These are phyloP conservation scores for Arthromyces matolae DNA, from an alignment of 768 basidiomycete genomes.

Conservation along the genomic window DNA sequence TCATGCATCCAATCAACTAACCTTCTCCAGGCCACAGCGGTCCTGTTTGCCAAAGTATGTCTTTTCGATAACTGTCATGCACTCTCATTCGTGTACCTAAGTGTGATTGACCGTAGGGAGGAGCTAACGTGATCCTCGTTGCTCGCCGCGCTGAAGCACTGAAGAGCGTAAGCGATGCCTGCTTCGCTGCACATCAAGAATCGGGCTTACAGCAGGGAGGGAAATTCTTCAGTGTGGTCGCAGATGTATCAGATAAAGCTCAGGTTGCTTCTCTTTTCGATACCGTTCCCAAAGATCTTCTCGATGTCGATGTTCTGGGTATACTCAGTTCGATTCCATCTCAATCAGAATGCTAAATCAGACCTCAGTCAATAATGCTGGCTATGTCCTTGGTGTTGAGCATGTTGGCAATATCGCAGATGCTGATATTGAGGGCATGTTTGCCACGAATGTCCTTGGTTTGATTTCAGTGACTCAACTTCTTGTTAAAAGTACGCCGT, in stretches of 20 bases:
- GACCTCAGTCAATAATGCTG: slow-evolving; percentile 62
- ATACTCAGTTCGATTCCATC: slow-evolving; percentile 15
- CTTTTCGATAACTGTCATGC: background rate
- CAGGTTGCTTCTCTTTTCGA: slow-evolving; percentile 69
- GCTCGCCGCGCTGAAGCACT: slow-evolving; percentile 77
- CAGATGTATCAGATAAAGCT: slow-evolving; percentile 77
- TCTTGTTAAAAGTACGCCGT: slow-evolving; percentile 52
- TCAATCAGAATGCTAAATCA: slow-evolving; percentile 1
- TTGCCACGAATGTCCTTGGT: slow-evolving; percentile 78
- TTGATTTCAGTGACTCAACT: slow-evolving; percentile 82
- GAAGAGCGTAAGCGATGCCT: slow-evolving; percentile 64
- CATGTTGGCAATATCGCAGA: slow-evolving; percentile 79
- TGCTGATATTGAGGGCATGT: slow-evolving; percentile 79
- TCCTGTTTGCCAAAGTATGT: slow-evolving; percentile 84
- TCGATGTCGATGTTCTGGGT: slow-evolving; percentile 83
- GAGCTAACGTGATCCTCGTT: slow-evolving; percentile 82
- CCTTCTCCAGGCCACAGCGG: slow-evolving; percentile 65
- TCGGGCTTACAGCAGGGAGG: slow-evolving; percentile 75
- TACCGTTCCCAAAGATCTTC: slow-evolving; percentile 66
- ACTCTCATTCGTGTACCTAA: background rate
- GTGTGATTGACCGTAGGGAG: slow-evolving; percentile 63
- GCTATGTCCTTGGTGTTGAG: slow-evolving; percentile 86
- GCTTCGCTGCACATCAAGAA: slow-evolving; percentile 65
- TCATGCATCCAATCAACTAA: background rate
- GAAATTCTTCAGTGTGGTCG: slow-evolving; percentile 62